Conservation (phyloP, 257 asterid genomes). For the Oldenlandia corymbosa region DNA sequence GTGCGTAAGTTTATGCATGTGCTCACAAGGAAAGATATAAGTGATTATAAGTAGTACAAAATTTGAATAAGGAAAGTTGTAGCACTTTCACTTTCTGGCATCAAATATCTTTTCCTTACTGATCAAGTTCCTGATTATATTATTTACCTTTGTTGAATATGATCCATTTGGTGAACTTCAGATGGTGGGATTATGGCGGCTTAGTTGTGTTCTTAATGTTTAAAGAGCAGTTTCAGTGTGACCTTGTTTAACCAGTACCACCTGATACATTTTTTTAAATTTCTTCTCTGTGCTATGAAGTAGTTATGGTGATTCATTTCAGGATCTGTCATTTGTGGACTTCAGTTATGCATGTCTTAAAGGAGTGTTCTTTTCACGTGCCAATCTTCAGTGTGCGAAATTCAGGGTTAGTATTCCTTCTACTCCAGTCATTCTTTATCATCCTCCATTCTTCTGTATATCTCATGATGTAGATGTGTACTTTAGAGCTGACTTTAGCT, state of each 20-base stretch:
- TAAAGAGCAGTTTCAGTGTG: too few relatives aligned
- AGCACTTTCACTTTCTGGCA: neutral
- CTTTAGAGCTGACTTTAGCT: neutral
- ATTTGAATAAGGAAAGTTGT: neutral
- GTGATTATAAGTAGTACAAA: neutral
- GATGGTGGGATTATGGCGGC: too few relatives aligned
- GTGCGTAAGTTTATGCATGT: too few relatives aligned
- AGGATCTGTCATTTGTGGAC: conserved; percentile 90
- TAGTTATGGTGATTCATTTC: conserved; percentile 16
- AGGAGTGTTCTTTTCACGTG: conserved; percentile 80
- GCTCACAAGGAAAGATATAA: too few relatives aligned
- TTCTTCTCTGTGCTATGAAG: neutral
- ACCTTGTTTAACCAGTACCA: neutral
- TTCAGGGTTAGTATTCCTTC: conserved; percentile 52
- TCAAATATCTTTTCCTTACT: neutral
- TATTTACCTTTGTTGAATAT: neutral
- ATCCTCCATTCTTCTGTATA: too few relatives aligned
- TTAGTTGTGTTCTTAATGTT: too few relatives aligned
- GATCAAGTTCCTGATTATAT: neutral
- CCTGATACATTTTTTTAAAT: neutral
- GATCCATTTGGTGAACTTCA: too few relatives aligned
- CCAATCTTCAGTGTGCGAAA: conserved; percentile 89
- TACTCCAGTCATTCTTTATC: neutral
- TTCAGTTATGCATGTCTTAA: conserved; percentile 89
- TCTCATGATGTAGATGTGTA: neutral